Base-by-base conservation (phyloP, 805 yeast species). In the Candida rishiriensis region DNA sequence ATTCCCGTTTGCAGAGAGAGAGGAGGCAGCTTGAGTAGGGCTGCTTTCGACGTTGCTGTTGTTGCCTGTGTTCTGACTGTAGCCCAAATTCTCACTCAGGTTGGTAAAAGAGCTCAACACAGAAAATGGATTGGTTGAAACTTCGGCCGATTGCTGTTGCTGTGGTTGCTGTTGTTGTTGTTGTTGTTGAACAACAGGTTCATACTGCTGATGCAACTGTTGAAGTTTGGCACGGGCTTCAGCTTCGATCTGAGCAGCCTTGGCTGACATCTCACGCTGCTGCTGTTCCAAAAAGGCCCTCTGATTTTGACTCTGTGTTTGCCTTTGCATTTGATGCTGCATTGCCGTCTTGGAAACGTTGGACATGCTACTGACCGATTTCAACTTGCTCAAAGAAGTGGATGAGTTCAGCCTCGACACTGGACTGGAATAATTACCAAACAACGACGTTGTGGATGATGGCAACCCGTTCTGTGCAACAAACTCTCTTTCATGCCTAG, bases 391-490 rank as follows among this genome's bases (percentile, higher is more conserved):
- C 38, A 50, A 38, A n/a, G 52, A 37, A 12, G 44, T 40, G 10
- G 53, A 42, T 10, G 53, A 51, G n/a, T 38, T 30, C 16, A 42
- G 36, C 34, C 43, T 34, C 21, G 47, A 41, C 3, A 34, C 12
- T 7, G 43, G 40, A 26, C 31, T 41, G 10, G 49, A 43, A 28
- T 42, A 50, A 15, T 48, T 43, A 11, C 45, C 46, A 32, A 52
- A 52, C 18, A 52, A 43, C 28, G 55, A 52, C 13, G 48, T 38
- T 2, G 54, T 50, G 4, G 54, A 50, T 14, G 49, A 46, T 12
- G 54, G 52, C n/a, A 48, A 26, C 1, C 52, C 51, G 33, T 42
- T 45, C 34, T 38, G 38, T n/a, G 32, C 39, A 2, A 42, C 47
- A 38, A 44, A 42, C 4, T 39, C 38, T 14, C 37, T 43, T 9